Conservation (phyloP, 2,329 filamentous ascomycete species). For the Penicillium sp. region DNA sequence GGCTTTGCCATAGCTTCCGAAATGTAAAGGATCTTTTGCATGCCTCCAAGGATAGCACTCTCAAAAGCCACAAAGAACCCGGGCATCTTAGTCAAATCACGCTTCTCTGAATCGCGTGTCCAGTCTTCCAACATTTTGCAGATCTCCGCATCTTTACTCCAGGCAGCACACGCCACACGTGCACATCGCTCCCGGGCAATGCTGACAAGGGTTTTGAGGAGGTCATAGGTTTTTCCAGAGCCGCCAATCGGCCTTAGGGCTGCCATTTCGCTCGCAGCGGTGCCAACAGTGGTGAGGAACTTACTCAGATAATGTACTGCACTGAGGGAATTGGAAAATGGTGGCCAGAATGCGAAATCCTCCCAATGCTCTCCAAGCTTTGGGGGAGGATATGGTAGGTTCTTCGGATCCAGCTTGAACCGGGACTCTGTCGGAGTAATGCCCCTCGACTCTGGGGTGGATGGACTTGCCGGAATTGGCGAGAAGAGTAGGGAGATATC, state of each 20-base stretch:
- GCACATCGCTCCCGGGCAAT: constrained; percentile 80
- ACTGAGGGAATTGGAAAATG: constrained; percentile 84
- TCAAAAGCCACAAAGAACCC: constrained; percentile 82
- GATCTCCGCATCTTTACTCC: constrained; percentile 90
- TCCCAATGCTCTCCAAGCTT: constrained; percentile 85
- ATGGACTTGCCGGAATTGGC: constrained; percentile 65
- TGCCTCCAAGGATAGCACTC: constrained; percentile 72
- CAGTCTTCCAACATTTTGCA: constrained; percentile 93
- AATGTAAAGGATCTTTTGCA: constrained; percentile 95
- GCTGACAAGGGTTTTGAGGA: constrained; percentile 71
- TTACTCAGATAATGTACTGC: constrained; percentile 87
- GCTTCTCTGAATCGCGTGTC: constrained; percentile 76
- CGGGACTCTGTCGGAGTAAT: constrained; percentile 65
- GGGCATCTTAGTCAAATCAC: constrained; percentile 89
- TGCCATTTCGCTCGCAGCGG: constrained; percentile 81
- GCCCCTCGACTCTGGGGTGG: constrained; percentile 56
- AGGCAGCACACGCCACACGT: constrained; percentile 80
- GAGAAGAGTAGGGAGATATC: constrained; percentile 87
- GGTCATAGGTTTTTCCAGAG: constrained; percentile 60
- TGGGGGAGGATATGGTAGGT: constrained; percentile 72
- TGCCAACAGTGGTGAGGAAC: constrained; percentile 78
- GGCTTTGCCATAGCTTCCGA: constrained; percentile 77
- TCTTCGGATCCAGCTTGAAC: constrained; percentile 76
- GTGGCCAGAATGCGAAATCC: constrained; percentile 93
- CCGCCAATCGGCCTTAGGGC: constrained; percentile 66